Evolutionary conservation across 257 asterid species (phyloP).

Genomic region (Paulownia fortunei): DNA sequence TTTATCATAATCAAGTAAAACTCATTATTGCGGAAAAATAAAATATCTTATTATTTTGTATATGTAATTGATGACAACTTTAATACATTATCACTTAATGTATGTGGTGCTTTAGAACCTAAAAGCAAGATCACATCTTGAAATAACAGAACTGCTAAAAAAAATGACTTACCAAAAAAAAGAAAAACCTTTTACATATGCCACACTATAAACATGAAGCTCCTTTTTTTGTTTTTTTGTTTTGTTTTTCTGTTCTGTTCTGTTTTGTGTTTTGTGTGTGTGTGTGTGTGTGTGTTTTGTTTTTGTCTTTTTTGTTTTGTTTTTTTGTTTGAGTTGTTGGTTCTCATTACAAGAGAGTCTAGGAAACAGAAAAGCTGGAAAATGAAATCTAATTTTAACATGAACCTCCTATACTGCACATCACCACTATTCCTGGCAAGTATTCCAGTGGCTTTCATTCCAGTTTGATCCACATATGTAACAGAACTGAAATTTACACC

Average conservation of each 20-base stretch:
- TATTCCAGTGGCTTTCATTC: conserved; percentile 40
- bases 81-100: not conserved
- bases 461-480: conserved; percentile 49
- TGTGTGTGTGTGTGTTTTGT: too few species aligned
- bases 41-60: too few species aligned
- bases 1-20: too few species aligned
- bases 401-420: too few species aligned
- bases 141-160: not conserved
- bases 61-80: not conserved
- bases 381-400: not conserved
- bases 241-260: too few species aligned
- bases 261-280: too few species aligned
- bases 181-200: too few species aligned
- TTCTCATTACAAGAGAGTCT: not conserved
- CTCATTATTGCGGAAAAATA: too few species aligned
- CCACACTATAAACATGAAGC: not conserved
- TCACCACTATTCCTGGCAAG: conserved; percentile 26
- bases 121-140: too few species aligned
- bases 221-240: not conserved
- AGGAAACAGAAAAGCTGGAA: not conserved
- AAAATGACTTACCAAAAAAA: not conserved
- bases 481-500: conserved; percentile 61
- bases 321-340: not conserved
- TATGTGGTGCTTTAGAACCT: too few species aligned
- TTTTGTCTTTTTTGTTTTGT: not conserved